These are phyloP conservation scores for Hyparrhenia diplandra DNA, from an alignment of 176 grass and related monocot genomes.

Conservation along the genomic window DNA sequence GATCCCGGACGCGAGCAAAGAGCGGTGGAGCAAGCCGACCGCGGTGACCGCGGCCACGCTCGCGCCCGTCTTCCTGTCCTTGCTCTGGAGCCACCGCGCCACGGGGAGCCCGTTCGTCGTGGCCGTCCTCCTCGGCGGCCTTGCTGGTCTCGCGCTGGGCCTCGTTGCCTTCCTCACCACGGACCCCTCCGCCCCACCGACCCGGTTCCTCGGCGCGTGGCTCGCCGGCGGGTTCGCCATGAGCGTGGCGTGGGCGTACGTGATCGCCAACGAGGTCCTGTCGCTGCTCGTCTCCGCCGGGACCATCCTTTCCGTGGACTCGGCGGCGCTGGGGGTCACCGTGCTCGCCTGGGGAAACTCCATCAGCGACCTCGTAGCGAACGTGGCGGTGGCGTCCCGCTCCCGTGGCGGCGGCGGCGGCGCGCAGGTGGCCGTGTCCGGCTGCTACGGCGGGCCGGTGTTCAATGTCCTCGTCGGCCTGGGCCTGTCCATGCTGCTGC, in stretches of 20 bases:
- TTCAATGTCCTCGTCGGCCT: conserved; percentile 64
- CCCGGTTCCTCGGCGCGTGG: conserved; percentile 40
- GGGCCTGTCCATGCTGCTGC: conserved; percentile 46
- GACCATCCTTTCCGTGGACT: conserved; percentile 21
- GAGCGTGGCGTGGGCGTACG: conserved; percentile 64
- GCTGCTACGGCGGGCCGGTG: conserved; percentile 66
- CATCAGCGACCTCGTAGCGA: conserved; percentile 55
- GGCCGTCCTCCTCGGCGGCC: conserved; percentile 14
- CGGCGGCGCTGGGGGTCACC: conserved; percentile 55
- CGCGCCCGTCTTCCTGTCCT: conserved; percentile 44
- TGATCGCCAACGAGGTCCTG: conserved; percentile 52
- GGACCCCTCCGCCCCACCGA: conserved; percentile 19
- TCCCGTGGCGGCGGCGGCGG: conserved; percentile 24
- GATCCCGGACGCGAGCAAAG: conserved; percentile 59
- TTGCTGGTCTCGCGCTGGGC: conserved; percentile 26
- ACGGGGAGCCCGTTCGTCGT: neutral
- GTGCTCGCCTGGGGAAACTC: conserved; percentile 85
- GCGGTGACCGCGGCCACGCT: conserved; percentile 49
- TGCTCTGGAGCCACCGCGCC: conserved; percentile 19
- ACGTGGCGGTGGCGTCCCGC: conserved; percentile 48
- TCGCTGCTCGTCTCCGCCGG: conserved; percentile 41
- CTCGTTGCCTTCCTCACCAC: conserved; percentile 37
- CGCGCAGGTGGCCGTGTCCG: conserved; percentile 52
- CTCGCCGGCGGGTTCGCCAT: conserved; percentile 63
- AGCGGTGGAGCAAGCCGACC: conserved; percentile 61